Conservation (phyloP, 495 filamentous ascomycete species). For the Gamarada debralockiae region DNA sequence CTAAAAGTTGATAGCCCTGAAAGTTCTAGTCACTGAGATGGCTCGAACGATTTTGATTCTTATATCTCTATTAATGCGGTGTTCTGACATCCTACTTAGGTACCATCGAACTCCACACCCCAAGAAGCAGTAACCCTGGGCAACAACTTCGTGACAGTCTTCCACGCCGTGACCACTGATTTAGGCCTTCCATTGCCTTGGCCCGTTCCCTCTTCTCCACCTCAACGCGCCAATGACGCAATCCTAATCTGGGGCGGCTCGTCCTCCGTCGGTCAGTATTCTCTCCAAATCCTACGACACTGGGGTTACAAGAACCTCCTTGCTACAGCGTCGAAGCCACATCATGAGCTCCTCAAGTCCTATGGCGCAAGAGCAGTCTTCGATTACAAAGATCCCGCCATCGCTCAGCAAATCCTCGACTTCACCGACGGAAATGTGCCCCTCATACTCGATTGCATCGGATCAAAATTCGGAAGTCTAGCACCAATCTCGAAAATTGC, state of each 20-base stretch:
- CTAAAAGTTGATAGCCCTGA: too few species aligned
- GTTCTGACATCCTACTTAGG: too few species aligned
- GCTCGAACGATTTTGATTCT: too few species aligned
- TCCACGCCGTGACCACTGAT: conserved; percentile 40
- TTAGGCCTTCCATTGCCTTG: conserved; percentile 43
- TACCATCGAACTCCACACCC: conserved; percentile 33
- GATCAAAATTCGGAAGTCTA: conserved; percentile 37
- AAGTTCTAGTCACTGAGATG: too few species aligned
- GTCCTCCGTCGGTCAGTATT: conserved; percentile 45
- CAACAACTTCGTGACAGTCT: conserved; percentile 49
- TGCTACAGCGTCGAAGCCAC: conserved; percentile 40
- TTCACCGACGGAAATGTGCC: conserved; percentile 25
- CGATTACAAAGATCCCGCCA: conserved; percentile 39
- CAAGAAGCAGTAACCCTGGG: conserved; percentile 45
- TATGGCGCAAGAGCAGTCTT: conserved; percentile 41
- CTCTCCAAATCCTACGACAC: conserved; percentile 42
- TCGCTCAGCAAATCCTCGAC: conserved; percentile 32
- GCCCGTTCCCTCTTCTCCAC: conserved; percentile 35
- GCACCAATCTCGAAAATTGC: conserved; percentile 39
- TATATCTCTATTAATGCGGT: not conserved
- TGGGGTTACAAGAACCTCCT: conserved; percentile 46
- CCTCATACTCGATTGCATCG: conserved; percentile 51
- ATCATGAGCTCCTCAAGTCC: conserved; percentile 36
- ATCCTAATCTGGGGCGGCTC: conserved; percentile 53
- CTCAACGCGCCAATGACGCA: conserved; percentile 23